A percentile compares a stretch with the other conserved stretches of the same genome.
Conservation (phyloP, 106 monocot species). For the Platanthera guangdongensis region DNA sequence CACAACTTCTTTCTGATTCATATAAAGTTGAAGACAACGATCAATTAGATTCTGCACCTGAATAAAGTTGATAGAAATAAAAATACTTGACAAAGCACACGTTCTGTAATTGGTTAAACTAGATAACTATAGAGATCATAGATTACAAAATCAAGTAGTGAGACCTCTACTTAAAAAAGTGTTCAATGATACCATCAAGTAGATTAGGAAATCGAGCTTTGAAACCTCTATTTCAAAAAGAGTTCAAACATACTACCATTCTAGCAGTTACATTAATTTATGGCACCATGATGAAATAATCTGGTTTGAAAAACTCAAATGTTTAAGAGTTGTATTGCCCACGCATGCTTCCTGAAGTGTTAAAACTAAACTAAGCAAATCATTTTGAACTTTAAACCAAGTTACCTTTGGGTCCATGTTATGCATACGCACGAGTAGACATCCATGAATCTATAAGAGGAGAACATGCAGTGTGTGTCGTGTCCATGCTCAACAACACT, state of each 20-base stretch:
- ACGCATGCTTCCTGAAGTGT: too few relatives aligned
- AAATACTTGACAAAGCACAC: background rate
- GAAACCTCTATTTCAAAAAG: background rate
- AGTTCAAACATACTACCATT: background rate
- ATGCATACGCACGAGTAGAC: too few relatives aligned
- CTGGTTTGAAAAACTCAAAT: too few relatives aligned
- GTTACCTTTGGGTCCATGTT: too few relatives aligned
- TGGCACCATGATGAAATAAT: too few relatives aligned
- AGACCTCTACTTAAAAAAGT: background rate
- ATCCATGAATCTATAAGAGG: too few relatives aligned
- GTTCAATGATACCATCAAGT: background rate
- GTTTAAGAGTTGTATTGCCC: too few relatives aligned
- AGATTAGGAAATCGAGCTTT: background rate
- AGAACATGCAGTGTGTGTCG: too few relatives aligned
- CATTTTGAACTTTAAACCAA: too few relatives aligned
- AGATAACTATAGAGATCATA: background rate
- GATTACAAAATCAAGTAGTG: background rate
- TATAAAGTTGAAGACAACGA: conserved; percentile 76
- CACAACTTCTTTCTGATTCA: conserved; percentile 79
- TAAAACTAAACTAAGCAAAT: too few relatives aligned
- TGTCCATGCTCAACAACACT: too few relatives aligned
- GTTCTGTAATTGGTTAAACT: background rate
- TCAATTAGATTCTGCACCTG: conserved; percentile 86
- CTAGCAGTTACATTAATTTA: background rate
- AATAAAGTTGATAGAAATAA: conserved; percentile 3